Percentiles rank a stretch among this genome's conserved stretches.
Evolutionary conservation across 345 rosid species (phyloP).

Genomic region (Noccaea caerulescens): DNA sequence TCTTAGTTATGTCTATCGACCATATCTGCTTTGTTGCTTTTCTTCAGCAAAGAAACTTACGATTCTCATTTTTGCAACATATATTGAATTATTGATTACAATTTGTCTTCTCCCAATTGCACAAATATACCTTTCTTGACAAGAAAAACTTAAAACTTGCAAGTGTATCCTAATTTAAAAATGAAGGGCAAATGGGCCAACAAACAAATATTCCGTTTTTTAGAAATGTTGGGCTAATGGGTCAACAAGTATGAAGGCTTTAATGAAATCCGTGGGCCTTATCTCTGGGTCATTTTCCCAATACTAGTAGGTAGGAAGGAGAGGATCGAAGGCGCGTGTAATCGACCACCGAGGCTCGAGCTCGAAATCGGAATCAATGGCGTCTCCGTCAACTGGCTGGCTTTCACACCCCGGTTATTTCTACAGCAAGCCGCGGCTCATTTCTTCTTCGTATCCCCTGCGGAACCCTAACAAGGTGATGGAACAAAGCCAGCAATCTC

Average conservation of each 20-base stretch:
- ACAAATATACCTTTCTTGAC: background rate
- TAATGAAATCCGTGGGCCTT: background rate
- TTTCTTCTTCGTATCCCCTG: background rate
- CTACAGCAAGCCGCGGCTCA: conserved; percentile 28
- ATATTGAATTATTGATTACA: too few relatives aligned
- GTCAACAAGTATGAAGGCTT: background rate
- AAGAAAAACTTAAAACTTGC: background rate
- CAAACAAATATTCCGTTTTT: background rate
- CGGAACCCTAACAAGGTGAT: conserved; percentile 45
- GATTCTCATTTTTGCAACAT: conserved; percentile 16
- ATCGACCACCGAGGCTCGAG: background rate
- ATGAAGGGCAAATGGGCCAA: background rate
- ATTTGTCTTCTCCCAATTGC: background rate
- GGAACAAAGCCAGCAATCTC: conserved; percentile 4
- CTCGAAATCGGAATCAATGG: conserved; percentile 32
- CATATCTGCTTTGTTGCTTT: conserved; percentile 9
- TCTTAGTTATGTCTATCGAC: conserved; percentile 5
- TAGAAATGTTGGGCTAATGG: conserved; percentile 7
- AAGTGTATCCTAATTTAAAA: background rate
- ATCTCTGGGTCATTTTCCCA: conserved; percentile 27
- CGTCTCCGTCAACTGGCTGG: conserved; percentile 32
- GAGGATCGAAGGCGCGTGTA: conserved; percentile 16
- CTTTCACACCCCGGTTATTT: conserved; percentile 25
- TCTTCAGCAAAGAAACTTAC: too few relatives aligned
- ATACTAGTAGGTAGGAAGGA: background rate